A percentile compares a stretch with the other conserved stretches of the same genome.
These are phyloP conservation scores for Litsea cubeba DNA, from an alignment of 164 flowering plant species.

Conservation along the genomic window DNA sequence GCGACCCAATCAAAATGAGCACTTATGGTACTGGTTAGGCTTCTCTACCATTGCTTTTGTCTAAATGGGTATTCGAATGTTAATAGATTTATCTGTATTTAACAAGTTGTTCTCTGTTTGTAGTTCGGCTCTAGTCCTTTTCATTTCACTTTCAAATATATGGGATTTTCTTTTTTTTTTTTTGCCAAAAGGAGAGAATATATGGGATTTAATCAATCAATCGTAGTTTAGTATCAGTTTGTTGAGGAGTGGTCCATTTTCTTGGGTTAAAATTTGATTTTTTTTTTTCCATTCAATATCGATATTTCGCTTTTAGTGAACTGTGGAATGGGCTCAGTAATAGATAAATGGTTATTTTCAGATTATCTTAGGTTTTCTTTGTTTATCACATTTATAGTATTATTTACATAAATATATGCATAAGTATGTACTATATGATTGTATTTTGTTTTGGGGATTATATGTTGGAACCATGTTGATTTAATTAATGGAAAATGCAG, in stretches of 20 bases:
- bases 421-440: background rate
- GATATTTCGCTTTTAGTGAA: too few species aligned
- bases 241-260: too few species aligned
- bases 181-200: too few species aligned
- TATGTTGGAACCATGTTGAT: background rate
- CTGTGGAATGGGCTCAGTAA: too few species aligned
- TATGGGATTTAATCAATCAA: too few species aligned
- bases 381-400: background rate
- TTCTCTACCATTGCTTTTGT: background rate
- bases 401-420: background rate
- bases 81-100: background rate
- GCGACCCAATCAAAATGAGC: conserved; percentile 44
- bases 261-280: too few species aligned
- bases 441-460: background rate
- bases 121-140: background rate
- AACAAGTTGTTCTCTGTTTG: background rate
- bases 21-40: conserved; percentile 77
- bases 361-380: background rate
- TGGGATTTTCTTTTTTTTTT: too few species aligned
- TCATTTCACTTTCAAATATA: too few species aligned
- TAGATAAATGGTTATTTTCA: too few species aligned
- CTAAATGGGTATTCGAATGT: background rate
- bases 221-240: too few species aligned
- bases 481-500: conserved; percentile 22
- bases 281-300: too few species aligned